These are phyloP conservation scores for Paxillus involutus DNA, from an alignment of 768 basidiomycete species.

Conservation along the genomic window DNA sequence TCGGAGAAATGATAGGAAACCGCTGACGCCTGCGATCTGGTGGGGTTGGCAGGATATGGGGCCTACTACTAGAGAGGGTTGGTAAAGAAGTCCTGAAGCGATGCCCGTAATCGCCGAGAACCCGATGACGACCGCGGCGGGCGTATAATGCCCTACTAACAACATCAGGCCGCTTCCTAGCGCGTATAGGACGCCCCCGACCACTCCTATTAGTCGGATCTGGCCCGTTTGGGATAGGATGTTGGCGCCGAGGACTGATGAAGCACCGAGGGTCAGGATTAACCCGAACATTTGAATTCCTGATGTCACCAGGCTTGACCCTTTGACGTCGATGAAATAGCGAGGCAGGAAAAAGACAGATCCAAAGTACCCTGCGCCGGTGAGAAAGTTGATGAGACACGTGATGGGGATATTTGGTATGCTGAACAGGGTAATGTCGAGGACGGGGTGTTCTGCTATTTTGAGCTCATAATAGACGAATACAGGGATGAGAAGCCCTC, in stretches of 20 bases:
- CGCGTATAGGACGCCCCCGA: constrained; percentile 32
- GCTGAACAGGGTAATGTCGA: constrained; percentile 33
- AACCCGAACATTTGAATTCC: constrained; percentile 37
- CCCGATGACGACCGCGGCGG: constrained; percentile 27
- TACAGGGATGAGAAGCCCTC: constrained; percentile 31
- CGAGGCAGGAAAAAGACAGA: constrained; percentile 38
- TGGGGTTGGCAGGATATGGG: constrained; percentile 35
- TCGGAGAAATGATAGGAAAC: constrained; percentile 34
- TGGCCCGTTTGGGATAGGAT: constrained; percentile 31
- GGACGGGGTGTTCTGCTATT: constrained; percentile 31
- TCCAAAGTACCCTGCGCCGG: constrained; percentile 38
- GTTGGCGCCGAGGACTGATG: constrained; percentile 36
- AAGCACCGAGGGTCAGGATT: constrained; percentile 32
- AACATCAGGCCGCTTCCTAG: constrained; percentile 34
- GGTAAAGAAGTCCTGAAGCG: constrained; percentile 33
- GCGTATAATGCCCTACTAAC: constrained; percentile 29
- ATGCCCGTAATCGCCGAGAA: constrained; percentile 31
- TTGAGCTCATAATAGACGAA: constrained; percentile 36
- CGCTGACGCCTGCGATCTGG: constrained; percentile 36
- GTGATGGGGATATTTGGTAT: constrained; percentile 35
- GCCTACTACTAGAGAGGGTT: constrained; percentile 35
- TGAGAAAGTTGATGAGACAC: constrained; percentile 38
- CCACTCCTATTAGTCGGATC: constrained; percentile 30
- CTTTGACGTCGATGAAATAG: constrained; percentile 38
- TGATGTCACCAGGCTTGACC: constrained; percentile 30